Evolutionary conservation across 371 early-diverging fungal genomes (phyloP).

Genomic region (Mucor saturninus): DNA sequence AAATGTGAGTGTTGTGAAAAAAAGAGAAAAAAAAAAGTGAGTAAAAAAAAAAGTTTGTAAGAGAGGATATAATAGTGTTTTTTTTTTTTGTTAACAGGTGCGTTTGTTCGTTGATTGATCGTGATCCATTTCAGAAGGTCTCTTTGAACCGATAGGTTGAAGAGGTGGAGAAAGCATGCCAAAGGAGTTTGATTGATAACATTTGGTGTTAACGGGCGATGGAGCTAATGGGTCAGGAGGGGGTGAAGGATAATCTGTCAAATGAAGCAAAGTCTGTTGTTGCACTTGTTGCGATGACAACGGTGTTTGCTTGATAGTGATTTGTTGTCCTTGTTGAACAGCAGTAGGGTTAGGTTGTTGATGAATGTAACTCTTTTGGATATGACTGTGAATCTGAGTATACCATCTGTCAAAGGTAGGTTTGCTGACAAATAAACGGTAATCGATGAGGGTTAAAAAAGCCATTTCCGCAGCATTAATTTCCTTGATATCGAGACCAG

Average conservation of each 20-base stretch:
- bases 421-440: slow-evolving; percentile 67
- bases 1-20: too few relatives aligned
- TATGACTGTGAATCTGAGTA: slow-evolving; percentile 57
- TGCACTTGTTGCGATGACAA: too few relatives aligned
- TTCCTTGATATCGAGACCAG: slow-evolving; percentile 70
- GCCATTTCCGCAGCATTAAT: slow-evolving; percentile 77
- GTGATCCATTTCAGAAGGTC: background rate
- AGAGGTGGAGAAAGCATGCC: background rate
- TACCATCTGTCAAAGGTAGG: slow-evolving; percentile 72
- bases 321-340: background rate
- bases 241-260: slow-evolving; percentile 21
- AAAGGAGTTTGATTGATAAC: background rate
- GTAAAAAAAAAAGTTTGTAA: background rate
- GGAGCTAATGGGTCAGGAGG: slow-evolving; percentile 18
- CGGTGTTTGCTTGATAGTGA: too few relatives aligned
- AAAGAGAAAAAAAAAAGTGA: background rate
- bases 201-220: background rate
- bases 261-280: too few relatives aligned
- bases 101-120: slow-evolving; percentile 6
- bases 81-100: background rate
- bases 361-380: slow-evolving; percentile 20
- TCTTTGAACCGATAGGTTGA: background rate
- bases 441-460: slow-evolving; percentile 73
- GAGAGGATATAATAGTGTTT: background rate
- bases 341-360: background rate